A percentile compares a stretch with the other conserved stretches of the same genome.
These are phyloP conservation scores for Tremella mesenterica DNA, from an alignment of 768 basidiomycete species.

Conservation along the genomic window DNA sequence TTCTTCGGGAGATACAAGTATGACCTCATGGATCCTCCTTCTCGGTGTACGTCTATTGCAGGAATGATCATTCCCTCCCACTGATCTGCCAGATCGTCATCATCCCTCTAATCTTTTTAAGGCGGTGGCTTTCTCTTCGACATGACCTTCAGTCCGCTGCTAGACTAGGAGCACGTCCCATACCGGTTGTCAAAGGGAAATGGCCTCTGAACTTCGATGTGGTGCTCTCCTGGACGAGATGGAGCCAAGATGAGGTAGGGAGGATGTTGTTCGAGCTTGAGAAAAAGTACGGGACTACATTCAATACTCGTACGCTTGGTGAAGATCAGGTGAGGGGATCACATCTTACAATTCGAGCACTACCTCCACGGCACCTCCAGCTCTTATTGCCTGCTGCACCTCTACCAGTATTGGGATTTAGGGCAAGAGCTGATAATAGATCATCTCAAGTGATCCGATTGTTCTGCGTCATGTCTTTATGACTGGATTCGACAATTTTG, in stretches of 20 bases:
- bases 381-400: neutral
- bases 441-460: constrained; percentile 28
- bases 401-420: constrained; percentile 29
- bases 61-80: no score
- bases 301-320: constrained; percentile 38
- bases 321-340: constrained; percentile 34
- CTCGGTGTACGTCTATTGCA: no score
- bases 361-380: neutral
- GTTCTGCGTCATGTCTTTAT: constrained; percentile 31
- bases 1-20: no score
- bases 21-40: no score
- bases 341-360: neutral
- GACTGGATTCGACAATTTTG: constrained; percentile 31
- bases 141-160: no score
- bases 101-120: no score
- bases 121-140: no score
- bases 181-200: constrained; percentile 25
- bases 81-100: no score
- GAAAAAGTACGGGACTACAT: constrained; percentile 25
- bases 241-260: constrained; percentile 36
- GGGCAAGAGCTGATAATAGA: constrained; percentile 20
- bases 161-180: constrained; percentile 11
- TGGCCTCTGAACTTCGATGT: constrained; percentile 39
- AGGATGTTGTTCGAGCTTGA: constrained; percentile 32
- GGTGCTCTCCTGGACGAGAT: constrained; percentile 30